phyloP scores from a whole-genome alignment of 148 eudicot genomes.

The Pouteria glomerata region DNA sequence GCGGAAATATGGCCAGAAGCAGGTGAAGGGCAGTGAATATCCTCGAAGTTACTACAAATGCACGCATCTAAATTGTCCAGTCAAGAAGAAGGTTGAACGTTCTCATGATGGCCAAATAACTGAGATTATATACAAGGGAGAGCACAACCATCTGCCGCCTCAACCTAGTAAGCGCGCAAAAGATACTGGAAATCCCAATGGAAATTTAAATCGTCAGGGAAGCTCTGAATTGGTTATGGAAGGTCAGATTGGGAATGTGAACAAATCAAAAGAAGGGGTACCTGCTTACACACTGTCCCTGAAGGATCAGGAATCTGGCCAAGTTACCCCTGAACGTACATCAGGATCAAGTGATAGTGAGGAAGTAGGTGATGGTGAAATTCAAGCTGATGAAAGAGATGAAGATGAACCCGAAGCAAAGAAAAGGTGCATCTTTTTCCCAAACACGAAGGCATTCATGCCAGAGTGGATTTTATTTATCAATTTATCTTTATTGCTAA shows the following conservation, averaged over 20 bases:
- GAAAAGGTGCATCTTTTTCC: slow-evolving; percentile 43
- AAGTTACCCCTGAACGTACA: slow-evolving; percentile 42
- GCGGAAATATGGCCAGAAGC: slow-evolving; percentile 93
- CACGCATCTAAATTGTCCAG: slow-evolving; percentile 66
- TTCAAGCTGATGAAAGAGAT: slow-evolving; percentile 41
- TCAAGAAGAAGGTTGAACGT: slow-evolving; percentile 88
- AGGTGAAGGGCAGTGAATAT: slow-evolving; percentile 86
- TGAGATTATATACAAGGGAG: slow-evolving; percentile 90
- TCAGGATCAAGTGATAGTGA: slow-evolving; percentile 70
- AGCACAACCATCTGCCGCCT: slow-evolving; percentile 77
- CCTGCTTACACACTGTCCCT: slow-evolving; percentile 20
- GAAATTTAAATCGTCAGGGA: slow-evolving; percentile 33
- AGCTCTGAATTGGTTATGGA: slow-evolving; percentile 29
- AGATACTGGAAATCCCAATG: slow-evolving; percentile 43
- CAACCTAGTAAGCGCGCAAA: slow-evolving; percentile 46
- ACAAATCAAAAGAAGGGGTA: no score
- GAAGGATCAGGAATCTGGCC: slow-evolving; percentile 65
- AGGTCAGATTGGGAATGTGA: slow-evolving; percentile 16
- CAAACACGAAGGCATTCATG: not conserved
- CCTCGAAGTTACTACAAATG: slow-evolving; percentile 92
- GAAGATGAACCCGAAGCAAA: slow-evolving; percentile 80
- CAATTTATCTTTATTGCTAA: not conserved
- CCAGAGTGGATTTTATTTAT: not conserved
- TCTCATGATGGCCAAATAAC: slow-evolving; percentile 82
- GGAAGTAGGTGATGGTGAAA: slow-evolving; percentile 58